Evolutionary conservation across 1,284 basidiomycete species (phyloP).

Genomic region (Leccinum pachyderme): DNA sequence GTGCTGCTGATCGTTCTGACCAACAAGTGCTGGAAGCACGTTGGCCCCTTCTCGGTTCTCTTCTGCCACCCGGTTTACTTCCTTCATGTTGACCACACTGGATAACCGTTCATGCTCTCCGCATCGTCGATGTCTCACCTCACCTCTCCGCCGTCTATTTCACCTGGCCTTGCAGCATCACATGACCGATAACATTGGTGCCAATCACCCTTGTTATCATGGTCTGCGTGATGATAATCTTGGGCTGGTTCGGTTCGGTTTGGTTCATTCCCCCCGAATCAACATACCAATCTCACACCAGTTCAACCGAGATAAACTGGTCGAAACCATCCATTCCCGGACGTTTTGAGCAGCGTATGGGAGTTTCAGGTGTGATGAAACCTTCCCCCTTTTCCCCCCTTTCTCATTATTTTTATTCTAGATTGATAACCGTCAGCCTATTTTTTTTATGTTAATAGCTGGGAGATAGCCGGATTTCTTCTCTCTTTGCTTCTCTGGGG

Average conservation of each 20-base stretch:
- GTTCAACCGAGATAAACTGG: not conserved
- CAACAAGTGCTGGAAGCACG: not conserved
- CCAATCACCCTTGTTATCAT: not conserved
- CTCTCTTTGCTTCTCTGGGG: not conserved
- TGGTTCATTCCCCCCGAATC: slow-evolving; percentile 12
- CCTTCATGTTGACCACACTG: not conserved
- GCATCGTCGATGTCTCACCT: not conserved
- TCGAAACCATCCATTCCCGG: not conserved
- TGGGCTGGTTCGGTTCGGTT: slow-evolving; percentile 7
- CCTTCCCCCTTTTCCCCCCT: not conserved
- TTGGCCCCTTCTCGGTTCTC: not conserved
- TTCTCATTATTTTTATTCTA: not conserved
- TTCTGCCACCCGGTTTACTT: not conserved
- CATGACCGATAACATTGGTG: not conserved
- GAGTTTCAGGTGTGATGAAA: not conserved
- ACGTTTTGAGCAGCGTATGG: not conserved
- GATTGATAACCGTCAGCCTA: not conserved
- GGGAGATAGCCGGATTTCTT: not conserved
- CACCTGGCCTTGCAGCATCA: slow-evolving; percentile 7
- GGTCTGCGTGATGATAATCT: not conserved
- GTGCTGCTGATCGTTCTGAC: slow-evolving; percentile 6
- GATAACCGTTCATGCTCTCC: not conserved
- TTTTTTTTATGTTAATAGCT: not conserved
- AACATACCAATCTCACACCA: not conserved
- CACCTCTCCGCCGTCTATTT: not conserved